Percentiles rank a stretch among this genome's conserved stretches.
phyloP scores from a whole-genome alignment of 2,329 filamentous ascomycete genomes.

The Furcasterigmium furcatum region DNA sequence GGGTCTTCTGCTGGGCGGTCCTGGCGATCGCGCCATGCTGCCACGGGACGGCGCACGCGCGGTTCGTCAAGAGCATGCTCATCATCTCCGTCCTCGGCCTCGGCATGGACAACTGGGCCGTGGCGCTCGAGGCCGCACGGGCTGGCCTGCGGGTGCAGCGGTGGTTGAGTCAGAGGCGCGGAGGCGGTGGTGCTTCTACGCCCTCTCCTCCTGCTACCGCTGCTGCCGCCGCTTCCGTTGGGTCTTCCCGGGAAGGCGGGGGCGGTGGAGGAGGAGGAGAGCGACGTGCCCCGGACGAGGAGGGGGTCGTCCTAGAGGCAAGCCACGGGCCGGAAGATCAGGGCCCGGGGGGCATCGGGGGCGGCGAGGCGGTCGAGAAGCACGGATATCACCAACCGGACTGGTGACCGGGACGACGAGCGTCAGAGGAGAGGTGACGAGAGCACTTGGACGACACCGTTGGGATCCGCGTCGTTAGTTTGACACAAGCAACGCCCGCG shows the following conservation, averaged over 20 bases:
- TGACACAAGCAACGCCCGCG: no score
- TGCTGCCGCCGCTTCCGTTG: no score
- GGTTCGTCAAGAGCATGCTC: constrained; percentile 43
- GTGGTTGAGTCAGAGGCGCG: constrained; percentile 37
- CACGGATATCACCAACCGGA: constrained; percentile 21
- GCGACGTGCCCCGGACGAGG: constrained; percentile 2
- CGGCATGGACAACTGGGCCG: constrained; percentile 45
- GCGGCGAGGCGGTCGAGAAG: constrained; percentile 18
- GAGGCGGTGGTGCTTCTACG: not conserved
- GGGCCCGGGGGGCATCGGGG: constrained; percentile 1
- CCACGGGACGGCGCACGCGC: constrained; percentile 32
- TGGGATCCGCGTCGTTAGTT: no score
- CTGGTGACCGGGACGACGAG: not conserved
- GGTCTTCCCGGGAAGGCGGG: not conserved
- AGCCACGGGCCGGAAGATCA: not conserved
- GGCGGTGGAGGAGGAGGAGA: constrained; percentile 2
- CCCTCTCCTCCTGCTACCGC: no score
- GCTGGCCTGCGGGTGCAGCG: constrained; percentile 34
- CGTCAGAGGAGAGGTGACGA: no score
- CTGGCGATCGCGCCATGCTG: constrained; percentile 37
- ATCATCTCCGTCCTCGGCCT: constrained; percentile 40
- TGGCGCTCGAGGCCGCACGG: constrained; percentile 31
- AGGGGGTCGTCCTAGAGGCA: constrained; percentile 8
- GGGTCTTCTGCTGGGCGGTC: constrained; percentile 46
- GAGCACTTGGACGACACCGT: no score